Conservation (phyloP, 2,329 filamentous ascomycete species). For the Trichoderma gracile region DNA sequence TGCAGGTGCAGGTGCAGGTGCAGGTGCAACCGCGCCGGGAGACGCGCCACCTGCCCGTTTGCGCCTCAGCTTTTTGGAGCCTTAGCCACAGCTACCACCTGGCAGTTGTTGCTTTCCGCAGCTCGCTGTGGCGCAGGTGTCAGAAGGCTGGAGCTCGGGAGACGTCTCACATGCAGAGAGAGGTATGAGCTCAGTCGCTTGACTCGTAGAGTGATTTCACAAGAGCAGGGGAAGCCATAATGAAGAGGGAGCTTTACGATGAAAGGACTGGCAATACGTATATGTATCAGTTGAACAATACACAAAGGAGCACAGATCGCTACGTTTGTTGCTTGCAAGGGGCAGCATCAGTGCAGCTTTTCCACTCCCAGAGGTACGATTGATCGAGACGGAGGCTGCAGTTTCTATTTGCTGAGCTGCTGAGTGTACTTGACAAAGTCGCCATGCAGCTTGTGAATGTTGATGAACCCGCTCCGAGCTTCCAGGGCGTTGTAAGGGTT, state of each 20-base stretch:
- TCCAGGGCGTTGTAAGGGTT: constrained; percentile 83
- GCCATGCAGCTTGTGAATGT: constrained; percentile 77
- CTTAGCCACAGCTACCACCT: background rate
- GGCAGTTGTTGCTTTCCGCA: no score
- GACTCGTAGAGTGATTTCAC: background rate
- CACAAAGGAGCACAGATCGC: background rate
- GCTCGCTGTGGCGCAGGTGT: constrained; percentile 10
- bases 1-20: background rate
- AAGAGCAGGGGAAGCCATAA: no score
- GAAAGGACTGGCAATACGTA: background rate
- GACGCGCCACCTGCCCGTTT: constrained; percentile 25
- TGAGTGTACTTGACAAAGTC: constrained; percentile 63
- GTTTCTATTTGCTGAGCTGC: constrained; percentile 51
- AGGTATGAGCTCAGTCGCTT: background rate
- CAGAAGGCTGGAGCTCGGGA: constrained; percentile 3
- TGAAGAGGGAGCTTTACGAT: background rate
- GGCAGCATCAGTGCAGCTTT: no score
- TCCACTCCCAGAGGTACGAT: background rate
- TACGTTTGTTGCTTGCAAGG: no score
- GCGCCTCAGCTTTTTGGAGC: constrained; percentile 6
- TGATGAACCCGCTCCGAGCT: constrained; percentile 78
- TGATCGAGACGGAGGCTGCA: background rate
- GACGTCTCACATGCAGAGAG: background rate
- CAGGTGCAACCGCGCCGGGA: constrained; percentile 17
- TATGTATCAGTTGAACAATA: background rate